Base-by-base conservation (phyloP, 2,329 filamentous ascomycete genomes). In the Apiospora phragmitis region DNA sequence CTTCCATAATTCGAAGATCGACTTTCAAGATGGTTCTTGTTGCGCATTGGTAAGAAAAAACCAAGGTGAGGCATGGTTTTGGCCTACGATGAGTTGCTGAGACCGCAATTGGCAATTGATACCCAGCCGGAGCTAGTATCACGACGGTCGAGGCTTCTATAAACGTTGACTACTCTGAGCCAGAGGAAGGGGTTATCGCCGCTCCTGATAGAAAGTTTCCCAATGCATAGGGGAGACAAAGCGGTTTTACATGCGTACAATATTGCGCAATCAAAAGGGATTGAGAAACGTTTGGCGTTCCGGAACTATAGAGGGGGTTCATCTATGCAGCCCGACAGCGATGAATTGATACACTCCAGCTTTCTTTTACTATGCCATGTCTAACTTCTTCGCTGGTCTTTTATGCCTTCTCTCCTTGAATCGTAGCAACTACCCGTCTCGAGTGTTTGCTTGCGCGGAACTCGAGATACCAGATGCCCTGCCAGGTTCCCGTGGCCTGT, bases 401-500 rank as follows among this genome's bases (percentile, higher is more conserved):
- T 78, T 74, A 85, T 69, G 84, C 83, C 80, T 90, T 90, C 84
- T 98, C 93, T 59, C 95, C 96, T 81, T 98, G 95, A 73, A 98
- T 97, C 1, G 96, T 98, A 69, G 95, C 95, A 73, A 99, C 91
- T 16, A 98, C 89, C 79, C 90, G 93, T 77, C 96, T 89, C 73
- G 89, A 86, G 82, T 98, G 95, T 82, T 90, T 94, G 75, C 85
- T 85, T 12, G 86, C 88, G 70, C 95, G 88, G 80, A 98, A 98
- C 82, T 98, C 96, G 74, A 98, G 84, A 81, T 97, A 97, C 93
- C 94, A 98, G 71, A 98, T 95, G 0, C 96, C 90, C 77, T 96
- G 93, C 93, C 93, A 95, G 4, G 90, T 92, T 29, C 90, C 90
- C 16, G 88, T 89, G 29, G 87, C 87, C 86, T 88, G 68, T 62